Evolutionary conservation across 2,329 filamentous ascomycete genomes (phyloP), one percentile per base, ranked within the genome.

Genomic region (Sporothrix phasma): DNA sequence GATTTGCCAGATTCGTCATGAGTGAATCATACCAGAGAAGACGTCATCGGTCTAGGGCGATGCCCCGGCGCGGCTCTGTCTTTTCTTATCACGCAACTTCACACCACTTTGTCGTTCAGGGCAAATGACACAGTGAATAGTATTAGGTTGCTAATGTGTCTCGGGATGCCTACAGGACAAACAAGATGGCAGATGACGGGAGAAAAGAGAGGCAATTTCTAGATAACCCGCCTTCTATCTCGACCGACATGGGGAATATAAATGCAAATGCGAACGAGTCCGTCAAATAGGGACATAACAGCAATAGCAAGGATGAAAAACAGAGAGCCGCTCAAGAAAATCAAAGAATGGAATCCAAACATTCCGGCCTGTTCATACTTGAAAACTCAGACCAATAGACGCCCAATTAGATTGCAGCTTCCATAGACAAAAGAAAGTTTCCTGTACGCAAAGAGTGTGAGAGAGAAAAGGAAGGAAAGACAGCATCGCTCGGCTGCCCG

Each of bases 351-450:
- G n/a, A 26, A 26, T 17, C 15, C 34, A 43, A 15, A 58, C 43
- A 58, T 43, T 43, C 39, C 54, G 29, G 54, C 54, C n/a, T 10
- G 29, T n/a, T n/a, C n/a, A n/a, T n/a, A n/a, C n/a, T n/a, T n/a
- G 11, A 22, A 43, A 43, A 29, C 29, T n/a, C 22, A 29, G 13
- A 29, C 3, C 19, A 29, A 43, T 56, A 43, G 37, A 58, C 54
- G 54, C 54, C 54, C 37, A 43, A 54, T 26, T 39, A n/a, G 24
- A 19, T n/a, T 58, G 37, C 54, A 43, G 54, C 54, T 58, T 58
- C 34, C 54, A 29, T 19, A 43, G 22, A 41, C 17, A 43, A 5
- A 58, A 10, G 19, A 29, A 41, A n/a, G 3, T 7, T 10, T n/a
- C 3, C 15, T 56, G n/a, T 39, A 13, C 15, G 5, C 15, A 6